These are phyloP conservation scores for Quercus rubra DNA, from an alignment of 306 rosid species.

Conservation along the genomic window DNA sequence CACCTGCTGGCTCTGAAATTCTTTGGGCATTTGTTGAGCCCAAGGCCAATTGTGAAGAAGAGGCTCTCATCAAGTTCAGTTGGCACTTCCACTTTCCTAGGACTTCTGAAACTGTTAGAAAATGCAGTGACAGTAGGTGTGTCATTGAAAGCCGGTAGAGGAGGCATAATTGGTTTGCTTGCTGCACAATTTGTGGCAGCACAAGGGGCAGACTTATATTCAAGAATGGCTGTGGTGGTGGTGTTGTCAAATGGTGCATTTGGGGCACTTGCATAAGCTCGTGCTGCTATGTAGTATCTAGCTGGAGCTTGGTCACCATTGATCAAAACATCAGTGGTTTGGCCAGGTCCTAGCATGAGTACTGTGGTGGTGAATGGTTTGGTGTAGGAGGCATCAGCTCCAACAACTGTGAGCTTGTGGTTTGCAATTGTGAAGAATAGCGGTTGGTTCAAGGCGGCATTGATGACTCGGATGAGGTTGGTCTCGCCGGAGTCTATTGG, in stretches of 20 bases:
- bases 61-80: constrained; percentile 60
- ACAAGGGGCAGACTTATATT: constrained; percentile 58
- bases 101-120: constrained; percentile 56
- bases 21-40: constrained; percentile 69
- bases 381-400: constrained; percentile 85
- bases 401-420: constrained; percentile 74
- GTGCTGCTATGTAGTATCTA: constrained; percentile 74
- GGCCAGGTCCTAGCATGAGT: constrained; percentile 92
- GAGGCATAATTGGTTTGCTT: constrained; percentile 50
- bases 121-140: constrained; percentile 72
- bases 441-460: constrained; percentile 69
- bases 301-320: constrained; percentile 63
- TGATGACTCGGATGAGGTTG: constrained; percentile 68
- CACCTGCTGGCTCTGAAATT: constrained; percentile 32
- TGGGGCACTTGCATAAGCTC: constrained; percentile 74
- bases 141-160: constrained; percentile 77
- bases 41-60: constrained; percentile 70
- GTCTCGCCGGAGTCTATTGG: constrained; percentile 71
- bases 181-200: constrained; percentile 37
- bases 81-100: constrained; percentile 56
- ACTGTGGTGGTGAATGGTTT: constrained; percentile 79
- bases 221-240: constrained; percentile 87
- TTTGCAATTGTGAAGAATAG: constrained; percentile 80
- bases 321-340: constrained; percentile 88
- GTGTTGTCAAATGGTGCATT: constrained; percentile 77